Conservation (phyloP, 352 stramenopile genomes). For the Phytophthora pini region DNA sequence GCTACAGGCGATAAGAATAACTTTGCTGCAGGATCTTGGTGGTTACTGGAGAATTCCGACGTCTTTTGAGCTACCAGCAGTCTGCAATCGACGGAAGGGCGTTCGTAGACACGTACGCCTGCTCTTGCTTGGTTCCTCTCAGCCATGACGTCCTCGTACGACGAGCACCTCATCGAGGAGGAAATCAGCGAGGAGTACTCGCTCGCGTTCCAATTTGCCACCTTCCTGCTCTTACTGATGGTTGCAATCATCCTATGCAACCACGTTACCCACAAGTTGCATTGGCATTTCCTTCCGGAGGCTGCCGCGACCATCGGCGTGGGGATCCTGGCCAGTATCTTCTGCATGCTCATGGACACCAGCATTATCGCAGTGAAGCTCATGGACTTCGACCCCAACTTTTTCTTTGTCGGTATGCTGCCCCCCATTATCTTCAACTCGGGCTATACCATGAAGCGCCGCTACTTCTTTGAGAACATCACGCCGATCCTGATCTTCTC, state of each 20-base stretch:
- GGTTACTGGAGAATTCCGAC: conserved; percentile 14
- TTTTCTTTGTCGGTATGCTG: conserved; percentile 94
- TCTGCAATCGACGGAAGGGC: conserved; percentile 16
- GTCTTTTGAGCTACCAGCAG: conserved; percentile 15
- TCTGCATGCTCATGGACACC: conserved; percentile 67
- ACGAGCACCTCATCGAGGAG: conserved; percentile 31
- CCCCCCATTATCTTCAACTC: conserved; percentile 97
- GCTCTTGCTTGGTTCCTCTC: background rate
- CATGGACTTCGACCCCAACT: conserved; percentile 90
- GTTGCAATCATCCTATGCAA: conserved; percentile 83
- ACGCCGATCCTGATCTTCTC: conserved; percentile 91
- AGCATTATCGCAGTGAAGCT: conserved; percentile 74
- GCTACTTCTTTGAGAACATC: conserved; percentile 94
- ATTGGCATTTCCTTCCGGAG: conserved; percentile 79
- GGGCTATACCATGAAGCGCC: conserved; percentile 91
- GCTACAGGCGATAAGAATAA: conserved; percentile 14
- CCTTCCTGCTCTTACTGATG: conserved; percentile 81
- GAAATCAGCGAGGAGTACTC: conserved; percentile 80
- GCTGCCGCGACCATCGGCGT: conserved; percentile 73
- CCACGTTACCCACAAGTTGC: conserved; percentile 74
- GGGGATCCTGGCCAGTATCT: conserved; percentile 58
- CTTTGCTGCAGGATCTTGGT: conserved; percentile 2
- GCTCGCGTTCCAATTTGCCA: conserved; percentile 79
- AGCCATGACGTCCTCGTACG: conserved; percentile 25
- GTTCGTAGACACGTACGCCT: conserved; percentile 1